These are phyloP conservation scores for Termitomyces sp. DNA, from an alignment of 768 basidiomycete genomes.

Conservation along the genomic window DNA sequence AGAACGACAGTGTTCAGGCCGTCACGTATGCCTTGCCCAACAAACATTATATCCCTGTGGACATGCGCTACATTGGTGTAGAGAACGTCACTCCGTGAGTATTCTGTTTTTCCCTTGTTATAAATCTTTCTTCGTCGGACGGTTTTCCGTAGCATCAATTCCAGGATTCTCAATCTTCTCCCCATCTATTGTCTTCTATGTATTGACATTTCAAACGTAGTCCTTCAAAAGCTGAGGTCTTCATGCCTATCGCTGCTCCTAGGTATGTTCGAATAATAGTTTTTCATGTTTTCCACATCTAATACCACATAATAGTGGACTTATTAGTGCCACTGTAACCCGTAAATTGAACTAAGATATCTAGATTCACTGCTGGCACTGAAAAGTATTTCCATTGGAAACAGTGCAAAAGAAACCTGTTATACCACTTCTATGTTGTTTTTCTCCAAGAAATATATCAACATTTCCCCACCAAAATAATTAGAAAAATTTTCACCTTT, in stretches of 20 bases:
- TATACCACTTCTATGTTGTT: too few species aligned
- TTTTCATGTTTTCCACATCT: background rate
- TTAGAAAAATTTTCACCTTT: too few species aligned
- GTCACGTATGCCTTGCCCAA: conserved; percentile 83
- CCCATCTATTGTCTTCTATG: background rate
- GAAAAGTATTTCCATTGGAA: too few species aligned
- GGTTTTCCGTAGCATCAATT: background rate
- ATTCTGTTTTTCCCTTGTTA: background rate
- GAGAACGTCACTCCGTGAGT: conserved; percentile 48
- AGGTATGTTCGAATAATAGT: conserved; percentile 43
- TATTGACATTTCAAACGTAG: background rate
- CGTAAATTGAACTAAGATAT: conserved; percentile 35
- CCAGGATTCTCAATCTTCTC: too few species aligned
- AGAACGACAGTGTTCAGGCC: conserved; percentile 51
- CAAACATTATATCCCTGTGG: conserved; percentile 90
- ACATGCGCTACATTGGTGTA: conserved; percentile 67
- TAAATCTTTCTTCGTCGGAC: background rate
- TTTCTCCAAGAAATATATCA: too few species aligned
- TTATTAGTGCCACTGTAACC: conserved; percentile 57
- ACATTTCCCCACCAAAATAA: too few species aligned
- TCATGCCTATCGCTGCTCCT: conserved; percentile 80
- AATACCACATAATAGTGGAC: conserved; percentile 33
- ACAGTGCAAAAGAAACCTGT: too few species aligned
- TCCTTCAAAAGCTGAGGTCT: conserved; percentile 79
- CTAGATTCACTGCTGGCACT: too few species aligned